Base-by-base conservation (phyloP, 192 early-diverging fungal genomes). In the Coemansia sp. region DNA sequence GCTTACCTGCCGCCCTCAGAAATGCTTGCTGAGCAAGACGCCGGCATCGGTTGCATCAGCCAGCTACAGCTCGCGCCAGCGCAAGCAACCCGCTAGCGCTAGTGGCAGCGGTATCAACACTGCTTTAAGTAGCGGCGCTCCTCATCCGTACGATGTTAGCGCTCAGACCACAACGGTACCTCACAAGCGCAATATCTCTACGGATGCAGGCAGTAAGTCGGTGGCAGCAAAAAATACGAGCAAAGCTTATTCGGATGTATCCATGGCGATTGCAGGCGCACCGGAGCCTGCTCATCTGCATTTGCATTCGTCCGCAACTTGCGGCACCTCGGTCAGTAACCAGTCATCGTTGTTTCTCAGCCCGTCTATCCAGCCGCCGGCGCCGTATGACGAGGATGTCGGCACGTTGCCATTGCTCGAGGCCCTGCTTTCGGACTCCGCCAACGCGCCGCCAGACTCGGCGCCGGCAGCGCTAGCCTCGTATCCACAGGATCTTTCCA, bases 371-470 rank as follows among this genome's bases (percentile, higher is more conserved):
- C 72, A 60, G 51, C 62, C n/a, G 54, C 60, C 22, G 12, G 35
- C 65, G 7, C 49, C 41, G 21, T 47, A 48, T 12, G 53, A 49
- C 49, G 66, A 78, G 17, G 59, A 59, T 2, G 50, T 65, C 27
- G 56, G 69, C 35, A 68, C 69, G 5, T 41, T 79, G 60, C 76
- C 76, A 8, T n/a, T 79, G 49, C 61, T 79, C 24, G 76, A 79
- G 29, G 76, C 76, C 2, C 64, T 79, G 39, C 65, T 79, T 3
- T 79, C 71, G 0, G 71, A 65, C n/a, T 57, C 76, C 19, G n/a
- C 68, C 14, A 61, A 32, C 45, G 47, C 57, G 19, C 71, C 65
- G 7, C 57, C 61, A 1, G 67, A 65, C 24, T 74, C 72, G 5
- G 72, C 72, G 11, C 72, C 65, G 0, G 65, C 66, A 2, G 48